These are phyloP conservation scores for Zymoseptoria brevis DNA, from an alignment of 2,329 filamentous ascomycete genomes.

Conservation along the genomic window DNA sequence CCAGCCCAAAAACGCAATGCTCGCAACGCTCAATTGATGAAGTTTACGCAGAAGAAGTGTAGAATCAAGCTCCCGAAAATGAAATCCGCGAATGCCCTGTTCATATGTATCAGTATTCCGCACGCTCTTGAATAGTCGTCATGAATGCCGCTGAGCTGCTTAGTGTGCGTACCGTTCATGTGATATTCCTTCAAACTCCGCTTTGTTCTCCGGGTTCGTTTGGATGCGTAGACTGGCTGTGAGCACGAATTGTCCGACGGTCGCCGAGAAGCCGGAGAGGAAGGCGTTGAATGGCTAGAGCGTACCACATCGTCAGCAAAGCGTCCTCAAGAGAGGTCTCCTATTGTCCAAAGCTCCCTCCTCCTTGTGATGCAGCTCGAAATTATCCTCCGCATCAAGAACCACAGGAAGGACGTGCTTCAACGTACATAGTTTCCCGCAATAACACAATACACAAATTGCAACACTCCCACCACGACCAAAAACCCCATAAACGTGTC, in stretches of 20 bases:
- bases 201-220: slow-evolving; percentile 74
- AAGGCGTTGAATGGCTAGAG: slow-evolving; percentile 94
- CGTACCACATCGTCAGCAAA: not conserved
- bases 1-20: not conserved
- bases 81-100: slow-evolving; percentile 90
- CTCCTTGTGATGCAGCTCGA: not conserved
- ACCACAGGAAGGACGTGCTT: not conserved
- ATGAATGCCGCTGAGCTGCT: not conserved
- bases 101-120: not conserved
- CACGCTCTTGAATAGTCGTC: not conserved
- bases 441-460: slow-evolving; percentile 87
- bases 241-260: slow-evolving; percentile 94
- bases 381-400: not conserved
- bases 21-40: slow-evolving; percentile 68
- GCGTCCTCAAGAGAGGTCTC: not conserved
- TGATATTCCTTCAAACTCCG: slow-evolving; percentile 66
- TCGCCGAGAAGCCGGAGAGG: slow-evolving; percentile 86
- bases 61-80: slow-evolving; percentile 89
- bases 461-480: slow-evolving; percentile 73
- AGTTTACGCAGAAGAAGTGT: slow-evolving; percentile 99
- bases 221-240: slow-evolving; percentile 88
- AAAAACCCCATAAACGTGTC: slow-evolving; percentile 88
- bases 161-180: slow-evolving; percentile 61
- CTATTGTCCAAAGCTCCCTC: not conserved
- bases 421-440: slow-evolving; percentile 85